These are phyloP conservation scores for Russula ochroleuca DNA, from an alignment of 768 basidiomycete species.

Conservation along the genomic window DNA sequence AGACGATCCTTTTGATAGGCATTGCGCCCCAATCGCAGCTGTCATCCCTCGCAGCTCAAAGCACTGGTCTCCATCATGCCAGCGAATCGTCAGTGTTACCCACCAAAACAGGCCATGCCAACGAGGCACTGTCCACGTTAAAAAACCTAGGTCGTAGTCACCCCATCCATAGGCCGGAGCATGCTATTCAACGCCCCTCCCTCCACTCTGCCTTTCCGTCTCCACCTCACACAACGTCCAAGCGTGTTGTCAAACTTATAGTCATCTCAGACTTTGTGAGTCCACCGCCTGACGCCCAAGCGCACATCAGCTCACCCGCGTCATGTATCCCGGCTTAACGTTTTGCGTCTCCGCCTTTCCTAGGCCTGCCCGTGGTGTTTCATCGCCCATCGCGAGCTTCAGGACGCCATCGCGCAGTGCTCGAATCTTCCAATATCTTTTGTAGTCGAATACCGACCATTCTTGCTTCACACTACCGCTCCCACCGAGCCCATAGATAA, in stretches of 20 bases:
- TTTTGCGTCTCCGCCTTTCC: neutral
- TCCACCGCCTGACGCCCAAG: neutral
- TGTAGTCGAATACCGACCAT: conserved; percentile 47
- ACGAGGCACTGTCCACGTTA: no score
- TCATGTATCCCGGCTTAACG: conserved; percentile 10
- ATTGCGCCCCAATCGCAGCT: no score
- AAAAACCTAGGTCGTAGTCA: no score
- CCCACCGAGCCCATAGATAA: conserved; percentile 33
- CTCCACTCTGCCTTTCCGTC: neutral
- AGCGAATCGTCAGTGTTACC: no score
- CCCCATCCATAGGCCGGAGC: no score
- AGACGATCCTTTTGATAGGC: no score
- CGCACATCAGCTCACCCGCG: neutral
- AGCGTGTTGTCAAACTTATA: conserved; percentile 26
- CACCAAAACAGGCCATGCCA: no score
- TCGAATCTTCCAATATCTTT: conserved; percentile 35
- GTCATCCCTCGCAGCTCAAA: no score
- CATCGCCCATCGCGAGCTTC: conserved; percentile 40
- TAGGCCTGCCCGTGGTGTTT: conserved; percentile 44
- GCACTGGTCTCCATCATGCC: no score
- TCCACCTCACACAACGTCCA: conserved; percentile 16
- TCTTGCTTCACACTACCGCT: conserved; percentile 41
- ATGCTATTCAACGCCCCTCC: neutral
- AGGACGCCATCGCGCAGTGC: conserved; percentile 37
- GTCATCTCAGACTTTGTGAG: conserved; percentile 38